A percentile compares a stretch with the other conserved stretches of the same genome.
These are phyloP conservation scores for Komagataella phaffii DNA, from an alignment of 805 yeast species.

Conservation along the genomic window DNA sequence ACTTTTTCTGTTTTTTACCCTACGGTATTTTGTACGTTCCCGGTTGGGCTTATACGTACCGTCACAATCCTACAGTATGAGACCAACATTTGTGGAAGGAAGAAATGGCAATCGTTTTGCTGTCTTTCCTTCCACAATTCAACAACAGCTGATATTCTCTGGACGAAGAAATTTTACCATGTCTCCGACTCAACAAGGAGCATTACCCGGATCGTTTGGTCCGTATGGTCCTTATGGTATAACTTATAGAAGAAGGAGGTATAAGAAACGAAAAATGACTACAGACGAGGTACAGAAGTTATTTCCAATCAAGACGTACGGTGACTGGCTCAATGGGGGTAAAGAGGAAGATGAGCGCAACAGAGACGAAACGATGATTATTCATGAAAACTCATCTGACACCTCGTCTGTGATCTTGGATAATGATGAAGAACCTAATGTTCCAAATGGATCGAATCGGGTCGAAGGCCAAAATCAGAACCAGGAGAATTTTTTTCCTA, in stretches of 20 bases:
- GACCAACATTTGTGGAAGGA: neutral
- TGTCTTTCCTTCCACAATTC: neutral
- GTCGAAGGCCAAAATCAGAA: constrained; percentile 1
- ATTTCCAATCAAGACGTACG: constrained; percentile 45
- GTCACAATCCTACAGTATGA: neutral
- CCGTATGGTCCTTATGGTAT: neutral
- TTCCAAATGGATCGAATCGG: constrained; percentile 6
- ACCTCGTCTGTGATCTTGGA: constrained; percentile 7
- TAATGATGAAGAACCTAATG: constrained; percentile 18
- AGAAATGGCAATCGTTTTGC: neutral
- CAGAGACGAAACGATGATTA: constrained; percentile 20
- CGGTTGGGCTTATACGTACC: constrained; percentile 38
- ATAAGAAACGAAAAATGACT: constrained; percentile 35
- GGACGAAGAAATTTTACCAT: neutral
- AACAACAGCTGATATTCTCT: neutral
- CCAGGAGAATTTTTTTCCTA: neutral
- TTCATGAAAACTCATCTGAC: neutral
- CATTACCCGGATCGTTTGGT: neutral
- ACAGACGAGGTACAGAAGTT: constrained; percentile 44
- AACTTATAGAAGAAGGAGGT: neutral
- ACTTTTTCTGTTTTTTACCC: constrained; percentile 44
- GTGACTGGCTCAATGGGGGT: constrained; percentile 51
- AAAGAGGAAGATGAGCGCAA: constrained; percentile 32
- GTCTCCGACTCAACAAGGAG: neutral
- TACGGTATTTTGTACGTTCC: constrained; percentile 45